These are phyloP conservation scores for Taiozyma onychis DNA, from an alignment of 1,139 yeast species.

Conservation along the genomic window DNA sequence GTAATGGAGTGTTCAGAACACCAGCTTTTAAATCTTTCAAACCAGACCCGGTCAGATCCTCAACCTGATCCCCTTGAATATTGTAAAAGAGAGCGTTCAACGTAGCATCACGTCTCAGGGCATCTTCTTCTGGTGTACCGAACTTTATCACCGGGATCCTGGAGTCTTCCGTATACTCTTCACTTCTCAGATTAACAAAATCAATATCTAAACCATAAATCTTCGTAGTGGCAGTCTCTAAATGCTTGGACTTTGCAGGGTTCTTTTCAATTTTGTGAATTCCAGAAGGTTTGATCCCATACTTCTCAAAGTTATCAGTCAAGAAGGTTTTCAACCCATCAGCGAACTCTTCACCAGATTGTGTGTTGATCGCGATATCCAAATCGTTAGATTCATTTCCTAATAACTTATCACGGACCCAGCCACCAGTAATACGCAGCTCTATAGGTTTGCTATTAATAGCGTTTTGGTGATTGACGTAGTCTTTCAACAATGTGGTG, in stretches of 20 bases:
- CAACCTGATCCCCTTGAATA: conserved; percentile 58
- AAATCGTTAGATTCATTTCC: conserved; percentile 79
- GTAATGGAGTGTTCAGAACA: conserved; percentile 78
- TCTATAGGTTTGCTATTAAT: conserved; percentile 30
- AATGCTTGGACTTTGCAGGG: conserved; percentile 92
- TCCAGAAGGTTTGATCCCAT: conserved; percentile 41
- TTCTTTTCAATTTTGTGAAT: conserved; percentile 84
- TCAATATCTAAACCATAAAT: conserved; percentile 79
- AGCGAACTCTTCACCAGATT: conserved; percentile 88
- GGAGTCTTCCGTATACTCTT: conserved; percentile 74
- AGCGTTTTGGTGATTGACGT: conserved; percentile 8
- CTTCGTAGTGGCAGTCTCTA: conserved; percentile 93
- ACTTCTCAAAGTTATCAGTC: conserved; percentile 27
- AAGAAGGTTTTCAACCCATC: conserved; percentile 54
- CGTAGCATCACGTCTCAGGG: conserved; percentile 91
- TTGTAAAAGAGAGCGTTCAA: conserved; percentile 87
- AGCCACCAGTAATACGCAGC: conserved; percentile 91
- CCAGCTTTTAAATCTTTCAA: conserved; percentile 65
- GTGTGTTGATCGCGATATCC: conserved; percentile 80
- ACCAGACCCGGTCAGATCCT: conserved; percentile 80
- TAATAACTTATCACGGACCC: conserved; percentile 94
- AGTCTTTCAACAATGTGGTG: conserved; percentile 40
- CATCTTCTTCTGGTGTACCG: conserved; percentile 92
- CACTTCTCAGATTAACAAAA: conserved; percentile 86
- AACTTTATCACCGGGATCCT: conserved; percentile 70